Conservation (phyloP, 163 green algal species). For the Botryococcus braunii region DNA sequence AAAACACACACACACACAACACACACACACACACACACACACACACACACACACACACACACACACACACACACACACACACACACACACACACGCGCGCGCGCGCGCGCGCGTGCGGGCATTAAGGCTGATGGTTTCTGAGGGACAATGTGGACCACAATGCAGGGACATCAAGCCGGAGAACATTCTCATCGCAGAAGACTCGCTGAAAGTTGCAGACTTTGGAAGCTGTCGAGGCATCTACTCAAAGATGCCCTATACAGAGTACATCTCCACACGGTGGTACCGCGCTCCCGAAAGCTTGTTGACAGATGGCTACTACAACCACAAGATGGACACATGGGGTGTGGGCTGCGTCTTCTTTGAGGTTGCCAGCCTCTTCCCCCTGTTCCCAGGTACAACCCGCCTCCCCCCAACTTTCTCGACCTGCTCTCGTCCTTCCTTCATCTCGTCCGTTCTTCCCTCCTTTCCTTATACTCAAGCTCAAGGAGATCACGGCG, state of each 20-base stretch:
- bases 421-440: not conserved
- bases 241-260: constrained; percentile 75
- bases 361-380: constrained; percentile 77
- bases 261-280: constrained; percentile 80
- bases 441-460: not conserved
- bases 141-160: too few relatives aligned
- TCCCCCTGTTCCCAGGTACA: constrained; percentile 69
- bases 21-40: too few relatives aligned
- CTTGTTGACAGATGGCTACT: constrained; percentile 82
- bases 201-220: constrained; percentile 61
- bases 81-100: too few relatives aligned
- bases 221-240: constrained; percentile 77
- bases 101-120: too few relatives aligned
- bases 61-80: too few relatives aligned
- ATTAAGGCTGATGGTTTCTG: too few relatives aligned
- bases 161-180: too few relatives aligned
- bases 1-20: too few relatives aligned
- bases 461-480: not conserved
- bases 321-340: constrained; percentile 91
- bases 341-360: constrained; percentile 85
- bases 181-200: constrained; percentile 81
- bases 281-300: constrained; percentile 79
- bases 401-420: not conserved
- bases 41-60: too few relatives aligned
- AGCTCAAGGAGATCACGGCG: not conserved